Evolutionary conservation across 164 flowering plant genomes (phyloP).

Genomic region (Magnolia kwangsiensis): DNA sequence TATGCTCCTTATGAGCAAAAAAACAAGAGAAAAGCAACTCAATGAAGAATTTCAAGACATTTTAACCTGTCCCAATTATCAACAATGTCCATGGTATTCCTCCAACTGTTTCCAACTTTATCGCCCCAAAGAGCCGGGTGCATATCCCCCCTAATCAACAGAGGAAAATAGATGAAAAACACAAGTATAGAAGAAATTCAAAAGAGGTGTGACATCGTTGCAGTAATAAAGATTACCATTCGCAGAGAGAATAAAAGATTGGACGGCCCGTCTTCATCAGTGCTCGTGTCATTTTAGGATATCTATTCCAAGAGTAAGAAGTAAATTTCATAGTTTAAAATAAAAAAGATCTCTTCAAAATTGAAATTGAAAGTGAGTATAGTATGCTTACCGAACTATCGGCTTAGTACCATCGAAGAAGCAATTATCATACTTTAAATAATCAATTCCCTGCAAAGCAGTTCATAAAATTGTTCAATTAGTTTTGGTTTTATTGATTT

Average conservation of each 20-base stretch:
- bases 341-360: no score
- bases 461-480: neutral
- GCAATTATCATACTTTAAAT: conserved; percentile 58
- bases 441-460: conserved; percentile 42
- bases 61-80: conserved; percentile 56
- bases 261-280: conserved; percentile 53
- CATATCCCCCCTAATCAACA: conserved; percentile 50
- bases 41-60: neutral
- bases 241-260: conserved; percentile 65
- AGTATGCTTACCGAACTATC: conserved; percentile 27
- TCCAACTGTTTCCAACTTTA: conserved; percentile 66
- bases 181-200: neutral
- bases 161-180: neutral
- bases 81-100: conserved; percentile 60
- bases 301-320: conserved; percentile 25
- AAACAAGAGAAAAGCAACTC: neutral
- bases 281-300: conserved; percentile 60
- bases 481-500: no score
- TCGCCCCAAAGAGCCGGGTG: conserved; percentile 70
- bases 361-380: neutral
- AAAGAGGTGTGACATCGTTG: neutral
- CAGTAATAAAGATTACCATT: conserved; percentile 38
- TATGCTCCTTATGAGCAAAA: neutral
- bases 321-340: no score
- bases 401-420: conserved; percentile 36